Conservation (phyloP, 352 stramenopile species). For the Pythium phragmiticola region DNA sequence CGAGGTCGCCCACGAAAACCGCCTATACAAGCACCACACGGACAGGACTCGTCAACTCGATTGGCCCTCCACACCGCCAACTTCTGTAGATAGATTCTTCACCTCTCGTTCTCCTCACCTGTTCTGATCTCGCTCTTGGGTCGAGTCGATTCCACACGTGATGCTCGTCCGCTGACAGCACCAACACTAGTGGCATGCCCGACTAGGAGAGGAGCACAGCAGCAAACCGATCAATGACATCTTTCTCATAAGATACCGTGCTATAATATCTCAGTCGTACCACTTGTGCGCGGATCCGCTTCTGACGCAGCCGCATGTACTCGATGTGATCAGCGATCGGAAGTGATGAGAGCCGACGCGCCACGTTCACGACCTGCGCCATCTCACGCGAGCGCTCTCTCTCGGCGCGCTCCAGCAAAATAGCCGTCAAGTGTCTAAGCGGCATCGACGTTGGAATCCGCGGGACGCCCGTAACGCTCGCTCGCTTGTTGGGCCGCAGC, state of each 20-base stretch:
- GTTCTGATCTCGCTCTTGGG: constrained; percentile 34
- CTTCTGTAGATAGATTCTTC: neutral
- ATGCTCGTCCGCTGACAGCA: constrained; percentile 43
- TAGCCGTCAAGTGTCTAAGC: constrained; percentile 29
- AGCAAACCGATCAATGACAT: too few relatives aligned
- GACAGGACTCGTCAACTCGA: neutral
- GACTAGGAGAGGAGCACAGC: constrained; percentile 29
- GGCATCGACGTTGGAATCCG: constrained; percentile 12
- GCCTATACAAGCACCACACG: neutral
- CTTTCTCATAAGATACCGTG: too few relatives aligned
- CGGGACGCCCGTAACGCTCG: constrained; percentile 4
- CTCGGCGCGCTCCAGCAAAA: constrained; percentile 36
- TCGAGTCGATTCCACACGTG: constrained; percentile 42
- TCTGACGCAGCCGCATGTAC: constrained; percentile 50
- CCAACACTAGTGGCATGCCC: constrained; percentile 55
- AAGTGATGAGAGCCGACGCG: constrained; percentile 48
- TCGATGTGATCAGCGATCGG: constrained; percentile 47
- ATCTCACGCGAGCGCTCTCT: constrained; percentile 15
- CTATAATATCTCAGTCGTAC: constrained; percentile 22
- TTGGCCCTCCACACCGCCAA: neutral
- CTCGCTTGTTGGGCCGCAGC: neutral
- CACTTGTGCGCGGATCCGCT: constrained; percentile 38
- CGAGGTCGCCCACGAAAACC: constrained; percentile 18
- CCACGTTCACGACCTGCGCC: constrained; percentile 29
- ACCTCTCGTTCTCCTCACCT: constrained; percentile 18